Evolutionary conservation across 2,329 filamentous ascomycete species (phyloP), one percentile per base, ranked within the genome.

Genomic region (Aspergillus alliaceus): DNA sequence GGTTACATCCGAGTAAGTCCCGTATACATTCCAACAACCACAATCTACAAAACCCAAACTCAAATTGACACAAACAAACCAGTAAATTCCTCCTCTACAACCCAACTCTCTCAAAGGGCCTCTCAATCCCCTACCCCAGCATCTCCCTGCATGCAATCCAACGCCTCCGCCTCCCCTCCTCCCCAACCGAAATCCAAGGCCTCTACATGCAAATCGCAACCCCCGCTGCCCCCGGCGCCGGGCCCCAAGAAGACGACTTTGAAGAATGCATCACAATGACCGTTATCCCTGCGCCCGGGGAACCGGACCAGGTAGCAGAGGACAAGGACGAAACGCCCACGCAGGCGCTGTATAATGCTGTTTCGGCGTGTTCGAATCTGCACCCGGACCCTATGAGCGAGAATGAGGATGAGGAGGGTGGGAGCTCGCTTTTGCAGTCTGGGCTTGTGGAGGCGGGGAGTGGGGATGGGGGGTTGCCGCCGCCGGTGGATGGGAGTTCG

Each of bases 131-230:
- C 37, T 81, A 81, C 66, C 79, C 77, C 6, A 72, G 73, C 37
- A 80, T 81, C 63, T 79, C 77, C 20, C 69, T 81, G 3, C 79
- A 81, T 58, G 79, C 79, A 24, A 76, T 80, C 60, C 78, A 80
- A 62, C 72, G 76, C 35, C 71, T 79, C 24, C 73, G 63, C 7
- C 56, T 75, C 42, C 76, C 75, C 24, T 62, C 58, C 14, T 54
- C 63, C 14, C 14, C 66, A 20, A 56, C 64, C 25, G 67, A 73
- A 57, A 69, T 73, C 29, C 77, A 80, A 63, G 78, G 77, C 1
- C 67, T 81, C 1, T 80, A 80, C 67, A 79, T 81, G 74, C 78
- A 81, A 57, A 69, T 81, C 52, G 71, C 75, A 9, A 71, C 67
- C 14, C 72, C 69, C 2, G 52, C 11, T 11, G 40, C 25, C 4